Base-by-base conservation (phyloP, 495 filamentous ascomycete species). In the Daldinia caldariorum region DNA sequence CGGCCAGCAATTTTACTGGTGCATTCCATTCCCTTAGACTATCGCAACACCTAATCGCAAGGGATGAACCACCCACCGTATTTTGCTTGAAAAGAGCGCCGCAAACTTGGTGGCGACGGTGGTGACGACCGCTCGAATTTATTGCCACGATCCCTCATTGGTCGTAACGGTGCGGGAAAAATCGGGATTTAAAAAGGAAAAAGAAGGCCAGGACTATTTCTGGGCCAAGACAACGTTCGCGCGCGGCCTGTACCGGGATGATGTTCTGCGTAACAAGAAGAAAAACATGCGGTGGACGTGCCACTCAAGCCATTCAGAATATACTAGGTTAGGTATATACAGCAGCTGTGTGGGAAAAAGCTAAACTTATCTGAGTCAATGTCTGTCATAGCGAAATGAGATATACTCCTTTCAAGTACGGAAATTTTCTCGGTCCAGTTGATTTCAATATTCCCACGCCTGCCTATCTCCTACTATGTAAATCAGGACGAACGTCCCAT, bases 21-120 rank as follows among this genome's bases (percentile, higher is more conserved):
- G 65, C 70, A 53, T 69, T 61, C 58, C 37, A 68, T 65, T 68
- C 60, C 65, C 51, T 72, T 72, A 72, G 60, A 66, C 70, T 31
- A 72, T 72, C 41, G 61, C 41, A 72, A 72, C 61, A 69, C 70
- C 65, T 72, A 72, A 72, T 69, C 57, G 35, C 51, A 54, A 69
- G 61, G 45, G 56, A 31, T 58, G 45, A 65, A 54, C 41, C 32
- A 61, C 26, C 34, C 9, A 10, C 60, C 49, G 35, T 34, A 38
- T 34, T 39, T 34, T 39, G 55, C 63, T 64, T 26, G 26, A 26
- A 26, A 26, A 67, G 47, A 45, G 16, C 41, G 26, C 39, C 10
- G 18, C 34, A 14, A 26, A 26, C 26, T n/a, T 9, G 29, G 63
- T 67, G 69, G 62, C 61, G 45, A 60, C 34, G 58, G n/a, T 56